phyloP scores from a whole-genome alignment of 495 filamentous ascomycete species.

The Penicillium ochrochloron region DNA sequence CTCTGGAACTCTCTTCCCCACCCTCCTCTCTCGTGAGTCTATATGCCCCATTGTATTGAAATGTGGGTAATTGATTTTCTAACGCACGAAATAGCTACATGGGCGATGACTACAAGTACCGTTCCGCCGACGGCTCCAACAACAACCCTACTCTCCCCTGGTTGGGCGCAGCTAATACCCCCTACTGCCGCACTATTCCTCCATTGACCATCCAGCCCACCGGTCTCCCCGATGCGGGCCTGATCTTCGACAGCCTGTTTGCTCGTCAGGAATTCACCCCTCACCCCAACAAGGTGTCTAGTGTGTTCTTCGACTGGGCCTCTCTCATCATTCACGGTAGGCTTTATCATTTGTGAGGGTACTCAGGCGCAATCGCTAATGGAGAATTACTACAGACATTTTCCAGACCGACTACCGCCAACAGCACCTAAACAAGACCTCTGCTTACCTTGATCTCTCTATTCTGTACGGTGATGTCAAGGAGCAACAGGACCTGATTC shows the following conservation, averaged over 20 bases:
- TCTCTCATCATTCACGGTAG: slow-evolving; percentile 60
- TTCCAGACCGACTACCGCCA: slow-evolving; percentile 63
- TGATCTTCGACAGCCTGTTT: slow-evolving; percentile 59
- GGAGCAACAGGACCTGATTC: slow-evolving; percentile 60
- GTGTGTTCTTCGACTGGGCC: slow-evolving; percentile 63
- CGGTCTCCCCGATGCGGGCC: slow-evolving; percentile 56
- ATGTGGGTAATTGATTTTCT: slow-evolving; percentile 7
- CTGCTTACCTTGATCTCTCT: slow-evolving; percentile 62
- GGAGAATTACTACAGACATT: slow-evolving; percentile 43
- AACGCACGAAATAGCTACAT: slow-evolving; percentile 50
- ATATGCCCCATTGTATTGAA: background rate
- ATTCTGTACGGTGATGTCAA: slow-evolving; percentile 62
- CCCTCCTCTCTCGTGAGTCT: slow-evolving; percentile 54
- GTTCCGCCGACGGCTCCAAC: slow-evolving; percentile 74
- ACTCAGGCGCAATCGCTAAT: slow-evolving; percentile 9
- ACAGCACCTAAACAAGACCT: slow-evolving; percentile 58
- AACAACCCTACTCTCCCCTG: slow-evolving; percentile 62
- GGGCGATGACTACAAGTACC: slow-evolving; percentile 68
- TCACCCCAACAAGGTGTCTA: slow-evolving; percentile 62
- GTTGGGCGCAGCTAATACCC: slow-evolving; percentile 59
- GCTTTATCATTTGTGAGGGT: background rate
- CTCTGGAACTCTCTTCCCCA: slow-evolving; percentile 67
- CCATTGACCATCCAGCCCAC: slow-evolving; percentile 56
- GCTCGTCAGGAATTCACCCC: slow-evolving; percentile 57
- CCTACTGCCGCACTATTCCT: slow-evolving; percentile 58